Percentiles rank a stretch among this genome's conserved stretches.
phyloP scores from a whole-genome alignment of 345 rosid species.

The Populus deltoides region DNA sequence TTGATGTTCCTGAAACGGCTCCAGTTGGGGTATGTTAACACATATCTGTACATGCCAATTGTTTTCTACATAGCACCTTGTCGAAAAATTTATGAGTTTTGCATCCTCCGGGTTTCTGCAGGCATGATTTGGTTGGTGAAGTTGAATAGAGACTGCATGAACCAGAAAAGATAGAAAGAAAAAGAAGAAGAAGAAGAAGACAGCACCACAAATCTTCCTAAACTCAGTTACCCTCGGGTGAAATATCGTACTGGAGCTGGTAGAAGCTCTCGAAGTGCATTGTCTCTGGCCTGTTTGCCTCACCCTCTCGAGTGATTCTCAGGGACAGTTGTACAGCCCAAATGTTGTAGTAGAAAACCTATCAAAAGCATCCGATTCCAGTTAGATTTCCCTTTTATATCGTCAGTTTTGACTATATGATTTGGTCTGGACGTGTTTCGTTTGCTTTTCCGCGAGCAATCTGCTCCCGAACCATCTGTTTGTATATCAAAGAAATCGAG shows the following conservation, averaged over 20 bases:
- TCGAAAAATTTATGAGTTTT: neutral
- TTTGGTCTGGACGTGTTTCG: no score
- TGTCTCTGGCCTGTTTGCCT: neutral
- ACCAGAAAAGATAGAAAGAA: neutral
- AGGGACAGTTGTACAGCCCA: neutral
- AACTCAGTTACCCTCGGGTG: neutral
- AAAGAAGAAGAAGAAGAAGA: neutral
- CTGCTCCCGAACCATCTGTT: no score
- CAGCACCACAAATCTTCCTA: neutral
- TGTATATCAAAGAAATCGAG: no score
- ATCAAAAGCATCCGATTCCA: neutral
- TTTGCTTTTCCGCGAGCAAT: no score
- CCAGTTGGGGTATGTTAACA: slow-evolving; percentile 15
- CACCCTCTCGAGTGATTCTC: neutral
- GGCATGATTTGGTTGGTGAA: slow-evolving; percentile 1
- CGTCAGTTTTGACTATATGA: no score
- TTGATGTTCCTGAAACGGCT: slow-evolving; percentile 49
- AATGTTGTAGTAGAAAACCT: neutral
- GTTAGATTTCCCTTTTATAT: neutral
- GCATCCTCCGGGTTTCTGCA: neutral
- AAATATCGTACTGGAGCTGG: neutral
- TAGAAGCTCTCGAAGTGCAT: neutral
- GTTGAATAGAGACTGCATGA: neutral
- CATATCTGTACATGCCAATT: neutral
- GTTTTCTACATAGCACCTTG: neutral